phyloP scores from a whole-genome alignment of 2,329 filamentous ascomycete species.

The Myriosclerotinia scirpicola region DNA sequence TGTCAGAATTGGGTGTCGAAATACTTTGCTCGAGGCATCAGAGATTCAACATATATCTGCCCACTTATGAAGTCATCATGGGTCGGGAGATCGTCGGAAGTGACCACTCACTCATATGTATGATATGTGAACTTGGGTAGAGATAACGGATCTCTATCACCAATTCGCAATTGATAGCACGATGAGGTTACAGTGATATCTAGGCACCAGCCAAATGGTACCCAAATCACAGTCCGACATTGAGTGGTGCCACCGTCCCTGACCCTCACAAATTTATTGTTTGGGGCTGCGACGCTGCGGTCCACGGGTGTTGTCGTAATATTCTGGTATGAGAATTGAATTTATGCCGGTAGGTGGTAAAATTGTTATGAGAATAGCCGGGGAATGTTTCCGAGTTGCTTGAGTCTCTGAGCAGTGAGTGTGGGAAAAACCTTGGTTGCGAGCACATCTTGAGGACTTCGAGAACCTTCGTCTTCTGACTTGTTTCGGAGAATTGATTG shows the following conservation, averaged over 20 bases:
- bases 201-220: constrained; percentile 12
- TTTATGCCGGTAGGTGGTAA: not conserved
- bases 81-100: constrained; percentile 6
- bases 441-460: not conserved
- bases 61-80: constrained; percentile 8
- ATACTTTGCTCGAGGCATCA: not conserved
- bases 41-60: not conserved
- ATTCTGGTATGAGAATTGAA: not conserved
- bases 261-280: no score
- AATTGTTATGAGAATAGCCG: not conserved
- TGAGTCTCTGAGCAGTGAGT: not conserved
- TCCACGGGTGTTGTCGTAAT: not conserved
- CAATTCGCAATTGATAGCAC: not conserved
- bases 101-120: not conserved
- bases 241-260: no score
- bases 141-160: not conserved
- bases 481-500: not conserved
- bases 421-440: not conserved
- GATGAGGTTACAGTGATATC: constrained; percentile 4
- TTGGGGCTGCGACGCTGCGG: not conserved
- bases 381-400: not conserved
- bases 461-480: not conserved
- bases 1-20: not conserved
- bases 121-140: not conserved
- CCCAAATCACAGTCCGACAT: not conserved